These are phyloP conservation scores for Colletotrichum viniferum DNA, from an alignment of 2,329 filamentous ascomycete genomes.

Conservation along the genomic window DNA sequence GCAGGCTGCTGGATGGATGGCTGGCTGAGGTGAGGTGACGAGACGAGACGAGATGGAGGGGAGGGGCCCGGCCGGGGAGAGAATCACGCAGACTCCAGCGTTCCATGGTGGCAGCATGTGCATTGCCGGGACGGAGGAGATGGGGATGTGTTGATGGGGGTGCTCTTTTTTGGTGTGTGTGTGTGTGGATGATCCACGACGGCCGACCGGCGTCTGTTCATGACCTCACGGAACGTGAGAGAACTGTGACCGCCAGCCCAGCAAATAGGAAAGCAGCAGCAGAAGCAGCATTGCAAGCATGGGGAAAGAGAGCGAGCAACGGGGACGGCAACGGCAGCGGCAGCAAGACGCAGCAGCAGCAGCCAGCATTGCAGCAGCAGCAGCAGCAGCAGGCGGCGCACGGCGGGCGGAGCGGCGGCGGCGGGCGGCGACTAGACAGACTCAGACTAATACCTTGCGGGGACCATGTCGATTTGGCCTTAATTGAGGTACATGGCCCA, in stretches of 20 bases:
- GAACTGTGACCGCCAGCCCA: not conserved
- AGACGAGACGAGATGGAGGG: not conserved
- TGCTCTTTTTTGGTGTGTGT: not conserved
- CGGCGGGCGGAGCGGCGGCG: not conserved
- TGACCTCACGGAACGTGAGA: constrained; percentile 1
- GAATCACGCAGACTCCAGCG: constrained; percentile 14
- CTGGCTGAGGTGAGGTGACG: constrained; percentile 12
- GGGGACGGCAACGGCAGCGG: not conserved
- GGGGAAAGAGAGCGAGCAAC: not conserved
- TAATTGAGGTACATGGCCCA: not conserved
- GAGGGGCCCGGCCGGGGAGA: not conserved
- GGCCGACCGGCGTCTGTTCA: not conserved
- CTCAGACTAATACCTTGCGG: not conserved
- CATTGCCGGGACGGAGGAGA: constrained; percentile 12
- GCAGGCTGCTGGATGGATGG: constrained; percentile 1
- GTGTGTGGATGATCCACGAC: not conserved
- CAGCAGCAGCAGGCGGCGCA: not conserved
- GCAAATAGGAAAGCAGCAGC: not conserved
- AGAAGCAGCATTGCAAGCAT: not conserved
- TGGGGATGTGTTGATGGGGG: not conserved
- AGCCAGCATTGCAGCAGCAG: not conserved
- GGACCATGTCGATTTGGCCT: not conserved
- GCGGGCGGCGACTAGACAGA: not conserved
- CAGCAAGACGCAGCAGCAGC: not conserved
- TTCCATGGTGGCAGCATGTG: constrained; percentile 16